Evolutionary conservation across 2,329 filamentous ascomycete species (phyloP), one percentile per base, ranked within the genome.

Genomic region (Curvularia hawaiiensis): DNA sequence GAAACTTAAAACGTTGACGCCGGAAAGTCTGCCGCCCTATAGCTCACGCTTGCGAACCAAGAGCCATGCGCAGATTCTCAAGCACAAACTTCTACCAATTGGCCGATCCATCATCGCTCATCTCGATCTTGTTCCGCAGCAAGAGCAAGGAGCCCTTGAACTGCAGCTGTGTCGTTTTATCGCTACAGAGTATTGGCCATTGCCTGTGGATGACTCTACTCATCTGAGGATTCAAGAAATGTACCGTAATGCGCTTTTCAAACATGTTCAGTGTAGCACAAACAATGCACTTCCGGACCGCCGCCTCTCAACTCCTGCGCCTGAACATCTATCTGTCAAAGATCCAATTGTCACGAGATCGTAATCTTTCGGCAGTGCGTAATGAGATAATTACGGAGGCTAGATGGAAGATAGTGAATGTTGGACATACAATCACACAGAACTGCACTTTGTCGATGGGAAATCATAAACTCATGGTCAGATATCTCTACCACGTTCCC

Each of bases 121-220:
- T 11, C 20, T 64, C 9, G 31, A 48, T 7, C 20, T 33, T 0
- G 11, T 56, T 10, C 22, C 50, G 12, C 49, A 52, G 24, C 50
- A 50, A 12, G 26, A 14, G 4, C 39, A 55, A 12, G 59, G 60
- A 10, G 16, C 2, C 2, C 38, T 56, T 18, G 67, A 71, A 43
- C 14, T 65, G 35, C 31, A 55, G 31, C 46, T 67, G 9, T 69
- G 64, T 41, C 59, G 45, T 7, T 43, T 63, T 20, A 63, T 69
- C 24, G 62, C 67, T 2, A 31, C 49, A 0, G 38, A 56, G 4
- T 62, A 64, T 46, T 70, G 66, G 67, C 67, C 65, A 5, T 45
- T 61, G 11, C 59, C 61, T 14, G 31, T 51, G 20, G 40, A 33
- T 30, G n/a, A 58, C 16, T 50, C 26, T 6, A 56, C 61, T 8